Percentiles rank a stretch among this genome's conserved stretches.
Evolutionary conservation across 371 early-diverging fungal species (phyloP).

Genomic region (Apophysomyces elegans): DNA sequence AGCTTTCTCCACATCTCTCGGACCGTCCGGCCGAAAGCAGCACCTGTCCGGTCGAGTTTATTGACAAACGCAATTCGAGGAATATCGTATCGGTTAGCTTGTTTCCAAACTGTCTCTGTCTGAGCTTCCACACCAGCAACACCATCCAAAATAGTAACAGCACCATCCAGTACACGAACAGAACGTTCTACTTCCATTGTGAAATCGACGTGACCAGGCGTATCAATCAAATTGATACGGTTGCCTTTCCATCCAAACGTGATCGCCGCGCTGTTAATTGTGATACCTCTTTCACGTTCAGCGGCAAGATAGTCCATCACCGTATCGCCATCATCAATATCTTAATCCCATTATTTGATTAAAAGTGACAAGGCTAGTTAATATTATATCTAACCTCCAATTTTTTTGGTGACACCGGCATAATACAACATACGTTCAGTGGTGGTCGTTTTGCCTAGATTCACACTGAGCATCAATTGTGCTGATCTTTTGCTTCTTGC

Average conservation of each 20-base stretch:
- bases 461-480: background rate
- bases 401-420: conserved; percentile 86
- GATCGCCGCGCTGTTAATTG: conserved; percentile 94
- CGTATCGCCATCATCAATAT: conserved; percentile 92
- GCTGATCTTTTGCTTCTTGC: background rate
- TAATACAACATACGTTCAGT: conserved; percentile 97
- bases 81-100: conserved; percentile 83
- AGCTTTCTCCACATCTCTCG: conserved; percentile 69
- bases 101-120: conserved; percentile 93
- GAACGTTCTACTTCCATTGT: conserved; percentile 95
- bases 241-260: conserved; percentile 90
- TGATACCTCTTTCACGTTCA: conserved; percentile 95
- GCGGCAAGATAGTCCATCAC: conserved; percentile 92
- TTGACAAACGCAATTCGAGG: conserved; percentile 92
- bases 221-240: conserved; percentile 92
- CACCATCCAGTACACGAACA: conserved; percentile 92
- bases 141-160: conserved; percentile 90
- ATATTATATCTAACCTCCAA: conserved; percentile 66
- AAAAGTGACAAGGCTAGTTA: background rate
- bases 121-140: conserved; percentile 98
- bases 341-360: conserved; percentile 26
- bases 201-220: conserved; percentile 97
- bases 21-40: conserved; percentile 69
- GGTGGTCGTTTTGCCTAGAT: conserved; percentile 91
- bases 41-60: conserved; percentile 92